Conservation (phyloP, 805 yeast genomes). For the Candida oleophila region DNA sequence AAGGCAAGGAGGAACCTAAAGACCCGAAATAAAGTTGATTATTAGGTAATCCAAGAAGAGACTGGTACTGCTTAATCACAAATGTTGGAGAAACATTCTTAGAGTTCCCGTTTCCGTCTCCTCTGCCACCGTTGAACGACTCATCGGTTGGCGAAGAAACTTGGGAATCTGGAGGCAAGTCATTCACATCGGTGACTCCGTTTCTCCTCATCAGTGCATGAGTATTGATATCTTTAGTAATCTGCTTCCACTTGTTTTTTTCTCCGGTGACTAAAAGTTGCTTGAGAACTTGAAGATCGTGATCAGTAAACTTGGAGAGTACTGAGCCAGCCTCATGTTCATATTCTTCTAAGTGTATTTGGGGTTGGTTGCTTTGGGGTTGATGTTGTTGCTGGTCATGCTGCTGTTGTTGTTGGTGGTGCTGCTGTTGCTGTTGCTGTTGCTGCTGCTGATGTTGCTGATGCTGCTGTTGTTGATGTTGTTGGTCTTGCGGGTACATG, state of each 20-base stretch:
- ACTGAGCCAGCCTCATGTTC: neutral
- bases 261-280: conserved; percentile 52
- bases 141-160: conserved; percentile 13
- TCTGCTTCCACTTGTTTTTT: conserved; percentile 58
- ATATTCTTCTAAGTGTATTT: neutral
- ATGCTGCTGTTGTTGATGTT: conserved; percentile 8
- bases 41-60: conserved; percentile 54
- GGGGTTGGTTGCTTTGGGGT: neutral
- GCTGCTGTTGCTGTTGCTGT: conserved; percentile 7
- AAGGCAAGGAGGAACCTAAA: conserved; percentile 53
- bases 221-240: conserved; percentile 40
- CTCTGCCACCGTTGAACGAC: conserved; percentile 14
- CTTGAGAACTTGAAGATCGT: conserved; percentile 46
- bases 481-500: conserved; percentile 9
- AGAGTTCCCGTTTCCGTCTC: conserved; percentile 18
- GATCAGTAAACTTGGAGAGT: conserved; percentile 34
- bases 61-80: conserved; percentile 54
- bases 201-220: conserved; percentile 6
- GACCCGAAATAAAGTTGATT: conserved; percentile 38
- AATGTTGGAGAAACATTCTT: conserved; percentile 52
- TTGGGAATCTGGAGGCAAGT: conserved; percentile 4
- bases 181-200: conserved; percentile 2
- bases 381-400: conserved; percentile 5
- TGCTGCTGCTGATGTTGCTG: conserved; percentile 7
- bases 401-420: conserved; percentile 7